phyloP scores from a whole-genome alignment of 805 yeast genomes.

The Barnettozyma populi region DNA sequence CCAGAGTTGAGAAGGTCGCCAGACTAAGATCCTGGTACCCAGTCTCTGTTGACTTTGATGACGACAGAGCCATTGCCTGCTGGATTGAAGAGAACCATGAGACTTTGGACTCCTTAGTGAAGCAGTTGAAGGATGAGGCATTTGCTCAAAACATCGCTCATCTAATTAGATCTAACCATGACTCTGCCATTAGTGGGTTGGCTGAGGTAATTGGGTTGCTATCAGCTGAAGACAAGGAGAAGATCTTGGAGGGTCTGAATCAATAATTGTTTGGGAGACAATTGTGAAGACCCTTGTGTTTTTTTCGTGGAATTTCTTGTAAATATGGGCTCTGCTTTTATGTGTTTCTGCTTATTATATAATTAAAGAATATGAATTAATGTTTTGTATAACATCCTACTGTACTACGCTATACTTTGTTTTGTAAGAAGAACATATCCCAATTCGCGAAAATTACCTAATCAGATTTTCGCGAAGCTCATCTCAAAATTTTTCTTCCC shows the following conservation, averaged over 20 bases:
- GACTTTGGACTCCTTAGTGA: slow-evolving; percentile 53
- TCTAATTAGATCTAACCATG: slow-evolving; percentile 50
- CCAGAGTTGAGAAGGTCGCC: slow-evolving; percentile 77
- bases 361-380: not conserved
- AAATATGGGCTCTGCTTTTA: not conserved
- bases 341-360: not conserved
- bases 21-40: slow-evolving; percentile 88
- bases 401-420: no score
- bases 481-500: slow-evolving; percentile 13
- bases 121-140: slow-evolving; percentile 59
- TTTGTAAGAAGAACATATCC: no score
- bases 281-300: not conserved
- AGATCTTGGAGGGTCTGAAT: slow-evolving; percentile 32
- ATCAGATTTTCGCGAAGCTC: slow-evolving; percentile 9
- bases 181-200: slow-evolving; percentile 48
- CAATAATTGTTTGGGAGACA: slow-evolving; percentile 1
- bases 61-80: slow-evolving; percentile 72
- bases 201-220: slow-evolving; percentile 48
- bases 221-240: slow-evolving; percentile 49
- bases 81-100: slow-evolving; percentile 82
- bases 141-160: slow-evolving; percentile 60
- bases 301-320: not conserved
- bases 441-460: not conserved
- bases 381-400: not conserved
- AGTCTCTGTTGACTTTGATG: slow-evolving; percentile 55